Evolutionary conservation across 768 basidiomycete species (phyloP).

Genomic region (Tremella mesenterica): DNA sequence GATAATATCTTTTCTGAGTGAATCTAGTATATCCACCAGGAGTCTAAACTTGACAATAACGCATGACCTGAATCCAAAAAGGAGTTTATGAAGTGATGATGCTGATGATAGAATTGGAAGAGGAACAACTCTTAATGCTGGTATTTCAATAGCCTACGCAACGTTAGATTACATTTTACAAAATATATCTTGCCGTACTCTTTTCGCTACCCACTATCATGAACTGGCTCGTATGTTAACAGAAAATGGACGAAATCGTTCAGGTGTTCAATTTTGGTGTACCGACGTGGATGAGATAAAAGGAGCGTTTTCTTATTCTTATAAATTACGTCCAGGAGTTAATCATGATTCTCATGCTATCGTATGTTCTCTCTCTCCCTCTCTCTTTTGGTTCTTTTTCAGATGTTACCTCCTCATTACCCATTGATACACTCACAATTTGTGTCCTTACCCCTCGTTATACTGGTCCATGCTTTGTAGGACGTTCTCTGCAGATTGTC

Average conservation of each 20-base stretch:
- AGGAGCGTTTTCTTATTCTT: conserved; percentile 71
- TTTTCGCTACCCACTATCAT: conserved; percentile 99
- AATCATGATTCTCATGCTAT: conserved; percentile 77
- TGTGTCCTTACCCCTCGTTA: too few species aligned
- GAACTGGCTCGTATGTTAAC: conserved; percentile 73
- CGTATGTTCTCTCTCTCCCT: conserved; percentile 17
- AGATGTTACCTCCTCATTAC: too few species aligned
- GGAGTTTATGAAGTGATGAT: neutral
- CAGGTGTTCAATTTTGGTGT: conserved; percentile 71
- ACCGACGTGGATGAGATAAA: conserved; percentile 83
- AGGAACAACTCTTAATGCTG: conserved; percentile 86
- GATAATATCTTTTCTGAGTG: too few species aligned
- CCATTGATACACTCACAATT: too few species aligned
- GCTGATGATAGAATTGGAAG: conserved; percentile 58
- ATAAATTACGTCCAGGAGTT: conserved; percentile 69
- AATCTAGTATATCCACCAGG: too few species aligned
- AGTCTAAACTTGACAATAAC: too few species aligned
- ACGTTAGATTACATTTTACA: conserved; percentile 71
- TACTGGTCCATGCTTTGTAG: too few species aligned
- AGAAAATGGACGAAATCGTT: conserved; percentile 36
- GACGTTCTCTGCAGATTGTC: too few species aligned
- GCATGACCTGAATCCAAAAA: neutral
- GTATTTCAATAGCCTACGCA: conserved; percentile 86
- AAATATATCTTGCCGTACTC: conserved; percentile 65
- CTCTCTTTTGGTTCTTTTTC: neutral